Conservation (phyloP, 257 asterid species). For the Marsdenia floribunda region DNA sequence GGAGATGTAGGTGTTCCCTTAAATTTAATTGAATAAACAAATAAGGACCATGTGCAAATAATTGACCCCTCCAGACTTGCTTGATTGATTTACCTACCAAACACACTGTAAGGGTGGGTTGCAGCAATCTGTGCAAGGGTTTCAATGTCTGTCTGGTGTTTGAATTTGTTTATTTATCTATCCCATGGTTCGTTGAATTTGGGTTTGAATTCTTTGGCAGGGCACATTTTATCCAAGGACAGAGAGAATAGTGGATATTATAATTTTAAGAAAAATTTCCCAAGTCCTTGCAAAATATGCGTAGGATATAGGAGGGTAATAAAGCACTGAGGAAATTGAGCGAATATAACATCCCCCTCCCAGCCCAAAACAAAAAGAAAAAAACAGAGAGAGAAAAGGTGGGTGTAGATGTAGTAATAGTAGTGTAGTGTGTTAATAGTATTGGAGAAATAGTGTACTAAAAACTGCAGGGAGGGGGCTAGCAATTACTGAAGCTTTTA, state of each 20-base stretch:
- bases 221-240: background rate
- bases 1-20: background rate
- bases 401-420: background rate
- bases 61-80: slow-evolving; percentile 18
- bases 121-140: slow-evolving; percentile 1
- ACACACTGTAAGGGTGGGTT: too few relatives aligned
- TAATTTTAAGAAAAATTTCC: too few relatives aligned
- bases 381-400: background rate
- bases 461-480: background rate
- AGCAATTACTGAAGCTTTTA: slow-evolving; percentile 22
- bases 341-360: too few relatives aligned
- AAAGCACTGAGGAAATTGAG: too few relatives aligned
- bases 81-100: slow-evolving; percentile 16
- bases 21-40: background rate
- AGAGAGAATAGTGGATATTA: background rate
- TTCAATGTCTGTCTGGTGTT: background rate
- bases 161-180: background rate
- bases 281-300: background rate
- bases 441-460: background rate
- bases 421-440: background rate
- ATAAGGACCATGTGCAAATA: slow-evolving; percentile 22
- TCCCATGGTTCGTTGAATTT: background rate
- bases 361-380: too few relatives aligned
- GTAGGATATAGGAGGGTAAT: too few relatives aligned
- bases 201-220: background rate